A percentile compares a stretch with the other conserved stretches of the same genome.
These are phyloP conservation scores for Diplodia seriata DNA, from an alignment of 2,329 filamentous ascomycete species.

Conservation along the genomic window DNA sequence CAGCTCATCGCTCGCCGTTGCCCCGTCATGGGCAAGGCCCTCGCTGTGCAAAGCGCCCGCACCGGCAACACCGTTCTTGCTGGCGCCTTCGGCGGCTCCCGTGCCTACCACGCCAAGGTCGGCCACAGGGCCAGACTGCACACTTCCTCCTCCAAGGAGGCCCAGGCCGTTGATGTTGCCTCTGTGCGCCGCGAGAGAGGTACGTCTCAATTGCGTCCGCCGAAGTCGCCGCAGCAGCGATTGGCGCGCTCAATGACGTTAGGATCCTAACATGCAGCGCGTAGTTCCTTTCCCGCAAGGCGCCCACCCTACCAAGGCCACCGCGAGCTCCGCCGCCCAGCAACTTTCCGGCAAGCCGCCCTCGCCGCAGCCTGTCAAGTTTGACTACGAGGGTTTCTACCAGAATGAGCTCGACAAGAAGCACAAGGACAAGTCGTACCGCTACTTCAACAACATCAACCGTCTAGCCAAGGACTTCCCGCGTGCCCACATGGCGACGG, in stretches of 20 bases:
- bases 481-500: conserved; percentile 84
- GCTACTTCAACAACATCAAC: conserved; percentile 99
- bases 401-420: conserved; percentile 91
- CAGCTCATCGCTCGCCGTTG: conserved; percentile 93
- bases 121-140: conserved; percentile 76
- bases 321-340: conserved; percentile 35
- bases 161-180: conserved; percentile 73
- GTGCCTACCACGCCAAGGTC: conserved; percentile 57
- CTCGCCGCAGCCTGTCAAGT: conserved; percentile 63
- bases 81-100: conserved; percentile 57
- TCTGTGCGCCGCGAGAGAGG: conserved; percentile 59
- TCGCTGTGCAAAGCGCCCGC: conserved; percentile 77
- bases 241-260: conserved; percentile 16
- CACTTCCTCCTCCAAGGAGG: conserved; percentile 78
- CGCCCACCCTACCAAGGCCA: conserved; percentile 35
- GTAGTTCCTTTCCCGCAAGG: conserved; percentile 44
- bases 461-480: conserved; percentile 95
- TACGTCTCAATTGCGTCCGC: conserved; percentile 41
- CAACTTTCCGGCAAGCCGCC: conserved; percentile 52
- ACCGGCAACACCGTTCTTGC: conserved; percentile 53
- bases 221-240: not conserved
- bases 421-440: conserved; percentile 99
- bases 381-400: conserved; percentile 93
- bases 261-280: conserved; percentile 33
- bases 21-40: conserved; percentile 97